These are phyloP conservation scores for Arabidopsis thaliana DNA, from an alignment of 345 rosid species.

Conservation along the genomic window TAIR10.1 NC_003070.9:1856001-1856500, in stretches of 20 bases:
- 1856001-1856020: slow-evolving; percentile 10
- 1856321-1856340: background rate
- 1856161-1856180: slow-evolving; percentile 42
- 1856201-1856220: slow-evolving; percentile 45
- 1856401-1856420: slow-evolving; percentile 44
- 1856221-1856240: slow-evolving; percentile 51
- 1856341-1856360: slow-evolving; percentile 32
- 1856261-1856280: slow-evolving; percentile 46
- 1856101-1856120: slow-evolving; percentile 39
- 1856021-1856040: slow-evolving; percentile 33
- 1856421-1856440: slow-evolving; percentile 50
- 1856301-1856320: background rate
- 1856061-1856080: slow-evolving; percentile 38
- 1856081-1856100: slow-evolving; percentile 36
- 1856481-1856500: slow-evolving; percentile 42
- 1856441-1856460: slow-evolving; percentile 46
- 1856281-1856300: background rate
- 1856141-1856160: slow-evolving; percentile 21
- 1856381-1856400: slow-evolving; percentile 48
- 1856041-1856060: slow-evolving; percentile 40
- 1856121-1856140: slow-evolving; percentile 42
- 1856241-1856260: slow-evolving; percentile 42
- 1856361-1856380: slow-evolving; percentile 50
- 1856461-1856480: slow-evolving; percentile 42
- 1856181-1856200: slow-evolving; percentile 48